phyloP scores from a whole-genome alignment of 1,284 basidiomycete species.

The Rhodotorula sp. region DNA sequence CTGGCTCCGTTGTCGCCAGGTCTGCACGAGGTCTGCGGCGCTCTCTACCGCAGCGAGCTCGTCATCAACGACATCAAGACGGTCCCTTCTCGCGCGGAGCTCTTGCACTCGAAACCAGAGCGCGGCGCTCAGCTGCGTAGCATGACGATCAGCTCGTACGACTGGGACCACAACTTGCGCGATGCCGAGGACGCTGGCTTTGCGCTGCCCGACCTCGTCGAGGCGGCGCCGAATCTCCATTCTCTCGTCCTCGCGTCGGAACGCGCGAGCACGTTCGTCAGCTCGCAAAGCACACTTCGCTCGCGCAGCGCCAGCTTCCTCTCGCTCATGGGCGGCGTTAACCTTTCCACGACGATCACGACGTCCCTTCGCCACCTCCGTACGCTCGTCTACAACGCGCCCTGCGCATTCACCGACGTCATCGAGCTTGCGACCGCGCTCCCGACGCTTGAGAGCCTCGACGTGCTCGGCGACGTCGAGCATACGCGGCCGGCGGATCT shows the following conservation, averaged over 20 bases:
- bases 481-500: neutral
- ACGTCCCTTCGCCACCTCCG: neutral
- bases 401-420: conserved; percentile 17
- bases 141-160: conserved; percentile 1
- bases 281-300: neutral
- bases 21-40: neutral
- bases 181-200: conserved; percentile 2
- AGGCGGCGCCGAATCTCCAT: neutral
- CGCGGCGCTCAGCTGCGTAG: neutral
- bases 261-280: neutral
- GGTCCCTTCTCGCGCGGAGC: neutral
- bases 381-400: conserved; percentile 21
- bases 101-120: neutral
- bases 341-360: conserved; percentile 13
- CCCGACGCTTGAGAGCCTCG: conserved; percentile 17
- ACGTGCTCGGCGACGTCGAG: conserved; percentile 20
- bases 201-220: neutral
- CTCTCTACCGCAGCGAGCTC: conserved; percentile 5
- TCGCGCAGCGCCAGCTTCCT: conserved; percentile 3
- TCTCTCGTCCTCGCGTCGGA: neutral
- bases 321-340: conserved; percentile 21
- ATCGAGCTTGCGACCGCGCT: conserved; percentile 9
- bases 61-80: conserved; percentile 11
- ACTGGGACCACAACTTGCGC: conserved; percentile 5
- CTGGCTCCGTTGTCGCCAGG: neutral